Evolutionary conservation across 1,284 basidiomycete species (phyloP).

Genomic region (Pseudozyma pruni): DNA sequence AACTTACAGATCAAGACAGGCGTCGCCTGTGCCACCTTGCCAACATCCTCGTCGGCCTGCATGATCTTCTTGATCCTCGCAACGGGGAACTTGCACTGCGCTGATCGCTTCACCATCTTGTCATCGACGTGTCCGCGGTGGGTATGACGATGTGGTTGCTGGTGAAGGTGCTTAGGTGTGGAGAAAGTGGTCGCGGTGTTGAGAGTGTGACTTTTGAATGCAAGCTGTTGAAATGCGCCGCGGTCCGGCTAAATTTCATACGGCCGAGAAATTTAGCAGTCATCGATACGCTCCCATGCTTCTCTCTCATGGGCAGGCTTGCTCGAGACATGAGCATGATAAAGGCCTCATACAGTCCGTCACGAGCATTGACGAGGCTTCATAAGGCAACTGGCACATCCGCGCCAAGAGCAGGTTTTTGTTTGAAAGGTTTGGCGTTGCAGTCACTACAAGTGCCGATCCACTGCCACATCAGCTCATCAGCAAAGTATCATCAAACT

Average conservation of each 20-base stretch:
- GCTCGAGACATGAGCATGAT: no score
- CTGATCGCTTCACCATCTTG: slow-evolving; percentile 62
- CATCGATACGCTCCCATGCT: no score
- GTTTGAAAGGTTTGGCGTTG: no score
- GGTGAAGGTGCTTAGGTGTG: not conserved
- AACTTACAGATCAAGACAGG: slow-evolving; percentile 95
- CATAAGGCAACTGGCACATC: no score
- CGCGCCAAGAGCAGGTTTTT: no score
- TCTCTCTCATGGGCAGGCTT: no score
- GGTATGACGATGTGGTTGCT: not conserved
- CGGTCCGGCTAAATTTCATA: not conserved
- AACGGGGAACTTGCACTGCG: slow-evolving; percentile 65
- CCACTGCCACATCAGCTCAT: no score
- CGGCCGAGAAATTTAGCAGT: slow-evolving; percentile 10
- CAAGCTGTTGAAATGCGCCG: slow-evolving; percentile 13
- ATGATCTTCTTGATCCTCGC: slow-evolving; percentile 99
- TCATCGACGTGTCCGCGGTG: not conserved
- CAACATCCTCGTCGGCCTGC: slow-evolving; percentile 99
- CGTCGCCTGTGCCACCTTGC: slow-evolving; percentile 96
- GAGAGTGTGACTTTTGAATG: not conserved
- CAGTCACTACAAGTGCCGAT: no score
- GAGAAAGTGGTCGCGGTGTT: not conserved
- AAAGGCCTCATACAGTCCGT: no score
- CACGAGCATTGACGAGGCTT: no score
- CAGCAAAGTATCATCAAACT: slow-evolving; percentile 15